Evolutionary conservation across 129 eudicot species (phyloP), one percentile per base, ranked within the genome.

Genomic region (Flaveria ramosissima): DNA sequence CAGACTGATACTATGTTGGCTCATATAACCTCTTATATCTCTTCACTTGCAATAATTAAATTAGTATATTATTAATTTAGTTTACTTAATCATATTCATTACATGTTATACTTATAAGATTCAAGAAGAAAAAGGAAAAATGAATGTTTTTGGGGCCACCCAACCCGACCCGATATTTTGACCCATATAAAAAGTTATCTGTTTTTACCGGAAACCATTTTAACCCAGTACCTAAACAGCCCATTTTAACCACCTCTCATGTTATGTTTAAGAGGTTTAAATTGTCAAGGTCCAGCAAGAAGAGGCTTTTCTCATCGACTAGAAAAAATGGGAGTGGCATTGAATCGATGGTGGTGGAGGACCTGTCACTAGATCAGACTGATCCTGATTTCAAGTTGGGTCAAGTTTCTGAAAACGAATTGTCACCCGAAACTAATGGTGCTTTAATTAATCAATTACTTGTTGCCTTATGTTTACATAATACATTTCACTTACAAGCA

Each of bases 271-370:
- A 61, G 62, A 32, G 46, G 41, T 76, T 36, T 53, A 47, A 69
- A 36, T 27, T 70, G 14, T 74, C 23, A 83, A 86, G 90, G 93
- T 83, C 84, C 72, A 84, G 80, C 86, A 89, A 77, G 86, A 94
- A 87, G 85, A 83, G 92, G 67, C 84, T 72, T 9, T 77, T 72
- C 71, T 86, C 97, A 36, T 77, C 89, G 21, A 73, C 90, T 60
- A 83, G 79, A 73, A 74, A 63, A 78, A 88, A 87, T 70, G 88
- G 87, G 52, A 82, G 76, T 82, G 84, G 92, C 55, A 96, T 95
- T 47, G 89, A 83, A 67, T 82, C 97, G n/a, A n/a, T n/a, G n/a
- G 89, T 95, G 57, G 89, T 84, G 24, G 99, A 94, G 86, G 97
- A 91, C 80, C 57, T n/a, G 41, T 16, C 82, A 61, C 83, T 85